phyloP scores from a whole-genome alignment of 2,329 filamentous ascomycete species.

The Myriosclerotinia curreyana region DNA sequence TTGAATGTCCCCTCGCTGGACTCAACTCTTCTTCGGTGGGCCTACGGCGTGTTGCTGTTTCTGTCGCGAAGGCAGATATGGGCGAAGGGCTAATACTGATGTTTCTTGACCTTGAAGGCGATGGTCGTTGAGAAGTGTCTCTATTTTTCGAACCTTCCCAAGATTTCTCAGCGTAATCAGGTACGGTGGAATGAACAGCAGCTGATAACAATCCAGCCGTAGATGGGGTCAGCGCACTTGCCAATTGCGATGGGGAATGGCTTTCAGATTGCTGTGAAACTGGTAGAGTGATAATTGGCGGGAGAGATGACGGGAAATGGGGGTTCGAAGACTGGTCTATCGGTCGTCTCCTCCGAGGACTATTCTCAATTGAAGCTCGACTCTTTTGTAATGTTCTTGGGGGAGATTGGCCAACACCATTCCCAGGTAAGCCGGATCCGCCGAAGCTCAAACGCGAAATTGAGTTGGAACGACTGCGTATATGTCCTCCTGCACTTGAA shows the following conservation, averaged over 20 bases:
- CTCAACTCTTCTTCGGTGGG: slow-evolving; percentile 25
- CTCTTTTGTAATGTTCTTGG: slow-evolving; percentile 35
- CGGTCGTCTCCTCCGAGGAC: slow-evolving; percentile 27
- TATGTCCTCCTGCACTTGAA: slow-evolving; percentile 44
- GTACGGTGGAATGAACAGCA: slow-evolving; percentile 34
- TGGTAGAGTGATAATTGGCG: slow-evolving; percentile 38
- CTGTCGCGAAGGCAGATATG: slow-evolving; percentile 23
- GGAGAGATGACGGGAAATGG: slow-evolving; percentile 27
- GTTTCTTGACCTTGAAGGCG: slow-evolving; percentile 29
- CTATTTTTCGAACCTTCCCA: slow-evolving; percentile 31
- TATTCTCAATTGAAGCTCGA: slow-evolving; percentile 30
- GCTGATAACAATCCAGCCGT: slow-evolving; percentile 39
- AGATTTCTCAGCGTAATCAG: slow-evolving; percentile 37
- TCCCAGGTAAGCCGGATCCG: slow-evolving; percentile 38
- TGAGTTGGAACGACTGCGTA: slow-evolving; percentile 22
- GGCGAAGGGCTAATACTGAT: slow-evolving; percentile 29
- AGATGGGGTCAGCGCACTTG: slow-evolving; percentile 34
- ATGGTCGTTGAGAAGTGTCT: slow-evolving; percentile 31
- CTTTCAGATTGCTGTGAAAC: slow-evolving; percentile 26
- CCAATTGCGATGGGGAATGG: slow-evolving; percentile 33
- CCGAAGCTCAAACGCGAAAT: slow-evolving; percentile 20
- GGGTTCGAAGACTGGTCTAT: slow-evolving; percentile 26
- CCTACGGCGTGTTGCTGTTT: slow-evolving; percentile 17
- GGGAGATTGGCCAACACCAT: slow-evolving; percentile 26
- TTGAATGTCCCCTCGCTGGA: slow-evolving; percentile 42